A percentile compares a stretch with the other conserved stretches of the same genome.
Evolutionary conservation across 2,329 filamentous ascomycete species (phyloP).

Genomic region (Aureobasidium sp.): DNA sequence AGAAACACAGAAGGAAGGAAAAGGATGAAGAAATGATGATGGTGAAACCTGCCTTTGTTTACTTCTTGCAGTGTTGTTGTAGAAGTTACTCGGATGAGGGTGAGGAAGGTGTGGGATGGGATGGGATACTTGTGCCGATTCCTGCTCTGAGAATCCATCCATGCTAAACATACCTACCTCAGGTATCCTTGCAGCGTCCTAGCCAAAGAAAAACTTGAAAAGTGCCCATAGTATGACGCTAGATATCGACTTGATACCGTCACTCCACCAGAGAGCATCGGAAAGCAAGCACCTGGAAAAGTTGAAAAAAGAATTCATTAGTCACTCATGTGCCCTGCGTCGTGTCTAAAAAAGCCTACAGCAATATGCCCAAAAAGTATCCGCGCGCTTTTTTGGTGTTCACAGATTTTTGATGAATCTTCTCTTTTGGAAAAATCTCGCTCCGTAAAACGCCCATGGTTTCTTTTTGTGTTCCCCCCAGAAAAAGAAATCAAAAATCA

Average conservation of each 20-base stretch:
- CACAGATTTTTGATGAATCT: conserved; percentile 4
- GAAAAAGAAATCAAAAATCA: background rate
- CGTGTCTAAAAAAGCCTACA: conserved; percentile 7
- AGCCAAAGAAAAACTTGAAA: too few species aligned
- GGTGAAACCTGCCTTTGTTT: background rate
- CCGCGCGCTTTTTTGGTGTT: conserved; percentile 6
- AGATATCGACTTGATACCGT: too few species aligned
- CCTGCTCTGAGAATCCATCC: too few species aligned
- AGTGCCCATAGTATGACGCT: too few species aligned
- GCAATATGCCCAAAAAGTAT: conserved; percentile 6
- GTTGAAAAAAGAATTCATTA: conserved; percentile 12
- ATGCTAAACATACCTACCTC: too few species aligned
- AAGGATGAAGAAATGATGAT: background rate
- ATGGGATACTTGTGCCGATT: too few species aligned
- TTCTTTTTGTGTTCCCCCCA: background rate
- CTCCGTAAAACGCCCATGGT: conserved; percentile 2
- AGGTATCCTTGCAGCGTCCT: too few species aligned
- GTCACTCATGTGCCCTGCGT: conserved; percentile 11
- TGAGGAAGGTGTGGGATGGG: too few species aligned
- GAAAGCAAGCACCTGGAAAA: background rate
- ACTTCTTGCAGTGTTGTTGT: background rate
- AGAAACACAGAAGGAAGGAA: conserved; percentile 23
- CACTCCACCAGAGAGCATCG: too few species aligned
- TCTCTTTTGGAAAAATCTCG: conserved; percentile 3
- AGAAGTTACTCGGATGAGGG: too few species aligned